Evolutionary conservation across 306 rosid species (phyloP).

Genomic region (Begonia loranthoides): DNA sequence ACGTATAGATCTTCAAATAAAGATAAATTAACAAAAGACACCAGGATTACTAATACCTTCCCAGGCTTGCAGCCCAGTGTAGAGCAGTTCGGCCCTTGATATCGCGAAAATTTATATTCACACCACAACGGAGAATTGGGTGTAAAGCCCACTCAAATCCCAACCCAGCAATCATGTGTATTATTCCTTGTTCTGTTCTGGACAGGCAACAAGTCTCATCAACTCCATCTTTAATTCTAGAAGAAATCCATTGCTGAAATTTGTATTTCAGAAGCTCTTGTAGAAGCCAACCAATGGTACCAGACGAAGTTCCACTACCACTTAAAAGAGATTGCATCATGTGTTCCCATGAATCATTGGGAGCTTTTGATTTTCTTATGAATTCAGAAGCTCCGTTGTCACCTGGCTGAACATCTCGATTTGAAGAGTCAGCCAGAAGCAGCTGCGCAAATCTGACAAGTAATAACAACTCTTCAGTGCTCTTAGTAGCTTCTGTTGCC

Average conservation of each 20-base stretch:
- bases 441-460: slow-evolving; percentile 70
- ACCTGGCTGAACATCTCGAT: slow-evolving; percentile 5
- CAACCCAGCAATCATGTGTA: slow-evolving; percentile 86
- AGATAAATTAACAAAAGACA: too few relatives aligned
- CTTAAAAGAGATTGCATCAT: slow-evolving; percentile 49
- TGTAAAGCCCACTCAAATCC: slow-evolving; percentile 88
- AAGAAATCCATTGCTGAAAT: slow-evolving; percentile 64
- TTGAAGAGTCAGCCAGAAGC: slow-evolving; percentile 43
- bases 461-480: slow-evolving; percentile 65
- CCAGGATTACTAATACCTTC: slow-evolving; percentile 42
- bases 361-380: slow-evolving; percentile 25
- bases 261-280: slow-evolving; percentile 79
- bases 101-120: slow-evolving; percentile 86
- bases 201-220: slow-evolving; percentile 55
- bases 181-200: slow-evolving; percentile 84
- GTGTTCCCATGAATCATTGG: slow-evolving; percentile 53
- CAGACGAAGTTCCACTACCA: slow-evolving; percentile 57
- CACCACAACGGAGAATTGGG: slow-evolving; percentile 62
- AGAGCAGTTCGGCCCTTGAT: slow-evolving; percentile 89
- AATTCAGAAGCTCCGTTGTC: slow-evolving; percentile 26
- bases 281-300: slow-evolving; percentile 62
- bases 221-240: slow-evolving; percentile 21
- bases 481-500: slow-evolving; percentile 37
- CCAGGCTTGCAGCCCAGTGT: slow-evolving; percentile 93
- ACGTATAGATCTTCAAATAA: too few relatives aligned